Base-by-base conservation (phyloP, 441 rosid species). In the Lepidium campestre region DNA sequence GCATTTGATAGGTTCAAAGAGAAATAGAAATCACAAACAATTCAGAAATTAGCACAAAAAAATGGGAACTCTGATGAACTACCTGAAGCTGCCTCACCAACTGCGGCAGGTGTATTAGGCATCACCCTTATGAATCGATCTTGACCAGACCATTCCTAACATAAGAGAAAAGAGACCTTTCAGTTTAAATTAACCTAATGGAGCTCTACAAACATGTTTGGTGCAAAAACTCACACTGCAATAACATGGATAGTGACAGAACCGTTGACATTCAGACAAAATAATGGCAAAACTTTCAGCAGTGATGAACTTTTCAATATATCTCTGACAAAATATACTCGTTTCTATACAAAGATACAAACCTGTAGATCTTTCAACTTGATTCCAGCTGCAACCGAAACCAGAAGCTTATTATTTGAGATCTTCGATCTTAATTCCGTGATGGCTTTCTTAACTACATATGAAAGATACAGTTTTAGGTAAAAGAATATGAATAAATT, bases 71-170 rank as follows among this genome's bases (percentile, higher is more conserved):
- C 14, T 8, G 23, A 20, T 13, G 18, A 22, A 22, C 17, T 65
- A 89, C 96, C 95, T 77, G 96, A 44, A 32, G 96, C 93, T 52
- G 87, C 97, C 76, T 81, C 87, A 10, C 96, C 90, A 37, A 93
- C 92, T 5, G 93, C 92, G 14, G 93, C 82, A 55, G 96, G 93
- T 47, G 97, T 91, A 76, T 93, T 93, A 29, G 99, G 97, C 89
- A 93, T 85, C 74, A 83, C 96, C 72, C 97, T 81, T 45, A 93
- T 77, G 67, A 91, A 86, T 52, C 93, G 85, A 48, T 79, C 78
- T 45, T 84, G 91, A 65, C 91, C 90, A 74, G 96, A 85, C 97
- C 96, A 93, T 57, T 82, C 93, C 96, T 93, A 70, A 58, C 20
- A 36, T 62, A 50, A 60, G 5, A 69, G 25, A 49, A 31, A 32